phyloP scores from a whole-genome alignment of 2,329 filamentous ascomycete genomes.

The Magnaporthiopsis incrustans region DNA sequence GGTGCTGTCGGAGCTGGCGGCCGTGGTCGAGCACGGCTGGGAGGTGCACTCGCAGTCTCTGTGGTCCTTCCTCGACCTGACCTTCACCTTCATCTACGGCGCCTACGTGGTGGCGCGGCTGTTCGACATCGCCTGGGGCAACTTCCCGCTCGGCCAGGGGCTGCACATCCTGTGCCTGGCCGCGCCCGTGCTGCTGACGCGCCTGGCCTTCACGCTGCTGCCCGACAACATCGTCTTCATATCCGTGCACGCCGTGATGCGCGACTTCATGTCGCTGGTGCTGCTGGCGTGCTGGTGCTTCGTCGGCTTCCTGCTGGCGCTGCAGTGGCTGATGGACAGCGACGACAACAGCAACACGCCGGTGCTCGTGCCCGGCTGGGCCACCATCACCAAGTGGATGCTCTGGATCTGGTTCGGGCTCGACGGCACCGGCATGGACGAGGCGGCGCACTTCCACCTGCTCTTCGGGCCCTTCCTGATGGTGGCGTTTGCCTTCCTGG shows the following conservation, averaged over 20 bases:
- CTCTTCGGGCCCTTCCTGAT: constrained; percentile 61
- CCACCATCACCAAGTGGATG: constrained; percentile 81
- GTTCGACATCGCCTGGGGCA: constrained; percentile 48
- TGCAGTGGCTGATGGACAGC: constrained; percentile 56
- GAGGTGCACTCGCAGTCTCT: constrained; percentile 80
- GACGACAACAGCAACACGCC: constrained; percentile 8
- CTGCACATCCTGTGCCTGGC: constrained; percentile 73
- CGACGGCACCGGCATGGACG: constrained; percentile 57
- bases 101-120: constrained; percentile 61
- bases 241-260: constrained; percentile 75
- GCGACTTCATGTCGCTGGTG: constrained; percentile 72
- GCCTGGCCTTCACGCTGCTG: constrained; percentile 74
- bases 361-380: constrained; percentile 1
- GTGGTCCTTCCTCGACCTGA: constrained; percentile 80
- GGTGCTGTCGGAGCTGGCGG: constrained; percentile 70
- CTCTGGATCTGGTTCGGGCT: constrained; percentile 89
- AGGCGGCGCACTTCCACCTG: constrained; percentile 52
- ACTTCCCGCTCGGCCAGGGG: constrained; percentile 47
- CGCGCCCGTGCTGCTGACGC: constrained; percentile 68
- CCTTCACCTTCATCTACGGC: constrained; percentile 65
- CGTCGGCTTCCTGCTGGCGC: constrained; percentile 68
- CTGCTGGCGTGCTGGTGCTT: constrained; percentile 76
- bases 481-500: constrained; percentile 65
- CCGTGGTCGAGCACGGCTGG: constrained; percentile 66
- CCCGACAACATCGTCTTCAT: constrained; percentile 81